Conservation (phyloP, 257 asterid genomes). For the Marsdenia floribunda region DNA sequence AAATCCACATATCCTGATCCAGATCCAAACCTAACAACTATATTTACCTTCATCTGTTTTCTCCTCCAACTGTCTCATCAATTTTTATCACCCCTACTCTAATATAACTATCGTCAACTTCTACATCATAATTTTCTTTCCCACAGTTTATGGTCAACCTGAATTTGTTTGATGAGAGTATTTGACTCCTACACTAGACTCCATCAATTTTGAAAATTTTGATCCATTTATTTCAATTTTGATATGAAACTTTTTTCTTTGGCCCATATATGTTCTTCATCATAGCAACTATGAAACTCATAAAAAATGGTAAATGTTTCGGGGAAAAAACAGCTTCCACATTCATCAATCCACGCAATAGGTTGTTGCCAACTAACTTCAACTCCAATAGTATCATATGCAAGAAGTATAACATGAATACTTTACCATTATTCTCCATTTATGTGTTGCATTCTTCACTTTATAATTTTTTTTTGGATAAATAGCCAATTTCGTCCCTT, state of each 20-base stretch:
- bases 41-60: slow-evolving; percentile 25
- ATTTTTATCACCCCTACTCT: slow-evolving; percentile 26
- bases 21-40: slow-evolving; percentile 14
- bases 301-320: slow-evolving; percentile 40
- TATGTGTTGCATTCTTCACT: slow-evolving; percentile 49
- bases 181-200: slow-evolving; percentile 72
- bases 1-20: slow-evolving; percentile 25
- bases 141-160: slow-evolving; percentile 29
- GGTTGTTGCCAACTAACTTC: slow-evolving; percentile 50
- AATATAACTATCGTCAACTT: slow-evolving; percentile 30
- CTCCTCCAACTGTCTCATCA: slow-evolving; percentile 29
- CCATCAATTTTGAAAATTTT: slow-evolving; percentile 37
- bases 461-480: slow-evolving; percentile 48
- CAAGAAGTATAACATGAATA: slow-evolving; percentile 55
- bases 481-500: too few relatives aligned
- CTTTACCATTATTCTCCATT: slow-evolving; percentile 43
- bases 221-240: slow-evolving; percentile 63
- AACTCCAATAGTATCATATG: slow-evolving; percentile 66
- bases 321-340: slow-evolving; percentile 76
- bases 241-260: slow-evolving; percentile 54
- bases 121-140: slow-evolving; percentile 33
- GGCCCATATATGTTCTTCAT: slow-evolving; percentile 32
- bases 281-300: slow-evolving; percentile 23
- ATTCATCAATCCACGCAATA: slow-evolving; percentile 87
- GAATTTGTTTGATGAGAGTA: slow-evolving; percentile 38